phyloP scores from a whole-genome alignment of 2,329 filamentous ascomycete species.

The Fusarium sp. region DNA sequence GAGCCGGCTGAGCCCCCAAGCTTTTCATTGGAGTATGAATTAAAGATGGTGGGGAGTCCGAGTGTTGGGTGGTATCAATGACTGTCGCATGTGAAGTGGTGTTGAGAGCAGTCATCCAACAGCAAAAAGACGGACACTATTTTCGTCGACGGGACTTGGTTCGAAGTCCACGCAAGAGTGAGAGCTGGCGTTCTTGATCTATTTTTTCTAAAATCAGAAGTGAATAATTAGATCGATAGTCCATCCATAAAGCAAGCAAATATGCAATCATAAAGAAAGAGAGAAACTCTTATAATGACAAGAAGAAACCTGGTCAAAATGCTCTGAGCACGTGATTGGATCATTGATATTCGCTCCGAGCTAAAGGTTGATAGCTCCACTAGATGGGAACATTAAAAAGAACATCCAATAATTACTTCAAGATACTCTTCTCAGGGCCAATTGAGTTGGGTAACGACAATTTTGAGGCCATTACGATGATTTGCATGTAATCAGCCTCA shows the following conservation, averaged over 20 bases:
- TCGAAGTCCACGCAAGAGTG: not conserved
- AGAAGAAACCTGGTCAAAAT: not conserved
- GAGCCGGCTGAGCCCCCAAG: constrained; percentile 9
- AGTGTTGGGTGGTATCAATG: constrained; percentile 14
- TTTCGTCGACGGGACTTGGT: not conserved
- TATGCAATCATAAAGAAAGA: not conserved
- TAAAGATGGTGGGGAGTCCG: constrained; percentile 20
- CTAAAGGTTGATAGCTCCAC: constrained; percentile 16
- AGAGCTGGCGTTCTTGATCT: not conserved
- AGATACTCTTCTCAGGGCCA: not conserved
- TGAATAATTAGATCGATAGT: not conserved
- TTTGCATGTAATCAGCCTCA: not conserved
- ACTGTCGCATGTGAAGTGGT: constrained; percentile 25
- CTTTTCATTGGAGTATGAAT: constrained; percentile 25
- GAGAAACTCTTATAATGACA: not conserved
- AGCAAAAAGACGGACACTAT: constrained; percentile 1
- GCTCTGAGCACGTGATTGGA: constrained; percentile 12
- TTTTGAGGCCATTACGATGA: not conserved
- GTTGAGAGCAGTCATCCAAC: constrained; percentile 20
- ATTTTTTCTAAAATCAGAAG: not conserved
- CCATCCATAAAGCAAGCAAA: not conserved
- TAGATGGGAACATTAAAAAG: constrained; percentile 15
- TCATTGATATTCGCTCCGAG: not conserved
- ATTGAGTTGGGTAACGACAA: not conserved
- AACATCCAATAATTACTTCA: constrained; percentile 7